Conservation (phyloP, 2,329 filamentous ascomycete species). For the Acrocalymma vagum region DNA sequence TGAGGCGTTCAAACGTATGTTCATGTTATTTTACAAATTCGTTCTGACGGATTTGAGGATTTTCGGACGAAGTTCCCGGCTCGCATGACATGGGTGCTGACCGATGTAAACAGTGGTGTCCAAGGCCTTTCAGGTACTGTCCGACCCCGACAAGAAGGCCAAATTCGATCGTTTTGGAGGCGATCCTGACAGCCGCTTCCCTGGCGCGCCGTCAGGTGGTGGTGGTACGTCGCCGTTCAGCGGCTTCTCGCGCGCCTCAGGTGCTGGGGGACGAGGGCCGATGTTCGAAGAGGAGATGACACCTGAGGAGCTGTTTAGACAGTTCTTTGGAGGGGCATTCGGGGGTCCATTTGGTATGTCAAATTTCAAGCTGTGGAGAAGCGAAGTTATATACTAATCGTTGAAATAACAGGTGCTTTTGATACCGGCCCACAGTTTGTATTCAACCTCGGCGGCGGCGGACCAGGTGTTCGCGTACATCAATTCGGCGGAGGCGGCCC, state of each 20-base stretch:
- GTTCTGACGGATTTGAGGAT: no score
- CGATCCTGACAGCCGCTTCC: slow-evolving; percentile 90
- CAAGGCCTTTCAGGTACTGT: slow-evolving; percentile 89
- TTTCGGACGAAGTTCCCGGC: no score
- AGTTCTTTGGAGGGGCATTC: slow-evolving; percentile 86
- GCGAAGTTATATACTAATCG: slow-evolving; percentile 7
- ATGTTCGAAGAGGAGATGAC: slow-evolving; percentile 93
- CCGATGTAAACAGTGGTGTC: slow-evolving; percentile 74
- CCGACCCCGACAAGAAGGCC: slow-evolving; percentile 90
- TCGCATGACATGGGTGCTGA: slow-evolving; percentile 14
- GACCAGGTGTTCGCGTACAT: slow-evolving; percentile 90
- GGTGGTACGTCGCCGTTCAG: slow-evolving; percentile 69
- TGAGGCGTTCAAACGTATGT: slow-evolving; percentile 89
- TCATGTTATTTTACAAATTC: not conserved
- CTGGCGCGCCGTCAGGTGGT: slow-evolving; percentile 60
- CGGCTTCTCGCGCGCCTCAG: slow-evolving; percentile 62
- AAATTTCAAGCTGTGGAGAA: no score
- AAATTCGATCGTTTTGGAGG: slow-evolving; percentile 90
- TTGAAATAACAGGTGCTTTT: slow-evolving; percentile 62
- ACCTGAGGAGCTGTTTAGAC: slow-evolving; percentile 94
- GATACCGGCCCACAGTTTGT: slow-evolving; percentile 87
- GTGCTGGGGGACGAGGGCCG: slow-evolving; percentile 60
- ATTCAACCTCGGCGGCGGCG: slow-evolving; percentile 92
- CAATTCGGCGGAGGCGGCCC: slow-evolving; percentile 88
- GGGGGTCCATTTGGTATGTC: slow-evolving; percentile 72